Conservation (phyloP, 176 grass and related monocot genomes). For the Triticum aestivum region IWGSC_CS_RefSeq_v2.1 NC_057799.1:518990280-518990779, state of each 20-base stretch:
- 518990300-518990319: background rate
- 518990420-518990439: background rate
- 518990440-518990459: too few species aligned
- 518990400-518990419: background rate
- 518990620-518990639: slow-evolving; percentile 45
- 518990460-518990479: background rate
- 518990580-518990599: slow-evolving; percentile 32
- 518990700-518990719: background rate
- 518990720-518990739: slow-evolving; percentile 47
- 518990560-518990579: background rate
- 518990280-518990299: too few species aligned
- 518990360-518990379: background rate
- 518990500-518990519: background rate
- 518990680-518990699: background rate
- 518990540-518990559: background rate
- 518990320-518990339: slow-evolving; percentile 14
- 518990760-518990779: background rate
- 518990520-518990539: background rate
- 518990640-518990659: slow-evolving; percentile 12
- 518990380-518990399: background rate
- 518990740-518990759: slow-evolving; percentile 40
- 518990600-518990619: slow-evolving; percentile 50
- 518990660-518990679: too few species aligned
- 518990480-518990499: slow-evolving; percentile 14
- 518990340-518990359: background rate